phyloP scores from a whole-genome alignment of 768 basidiomycete genomes.

The Lepiota subincarnata region DNA sequence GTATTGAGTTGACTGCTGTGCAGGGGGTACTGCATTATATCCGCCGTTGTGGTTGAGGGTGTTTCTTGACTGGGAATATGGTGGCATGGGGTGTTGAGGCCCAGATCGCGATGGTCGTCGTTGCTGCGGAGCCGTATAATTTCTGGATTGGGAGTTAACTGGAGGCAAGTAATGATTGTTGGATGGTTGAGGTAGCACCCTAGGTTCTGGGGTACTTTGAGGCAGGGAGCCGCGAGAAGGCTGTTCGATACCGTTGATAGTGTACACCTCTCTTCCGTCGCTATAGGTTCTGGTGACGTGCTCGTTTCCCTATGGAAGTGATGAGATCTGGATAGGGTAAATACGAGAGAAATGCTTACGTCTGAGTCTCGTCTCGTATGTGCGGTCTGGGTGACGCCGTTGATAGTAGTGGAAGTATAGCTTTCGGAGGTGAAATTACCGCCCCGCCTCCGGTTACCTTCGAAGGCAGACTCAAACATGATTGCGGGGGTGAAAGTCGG shows the following conservation, averaged over 20 bases:
- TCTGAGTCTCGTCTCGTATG: slow-evolving; percentile 51
- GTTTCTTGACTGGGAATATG: background rate
- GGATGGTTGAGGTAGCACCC: background rate
- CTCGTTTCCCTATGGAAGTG: slow-evolving; percentile 58
- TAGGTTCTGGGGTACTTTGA: background rate
- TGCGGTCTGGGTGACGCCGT: slow-evolving; percentile 65
- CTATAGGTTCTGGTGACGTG: slow-evolving; percentile 62
- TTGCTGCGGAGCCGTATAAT: background rate
- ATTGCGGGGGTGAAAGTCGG: slow-evolving; percentile 10
- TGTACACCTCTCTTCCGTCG: slow-evolving; percentile 62
- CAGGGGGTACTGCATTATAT: background rate
- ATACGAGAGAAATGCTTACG: slow-evolving; percentile 34
- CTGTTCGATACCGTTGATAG: slow-evolving; percentile 65
- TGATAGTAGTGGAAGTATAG: slow-evolving; percentile 51
- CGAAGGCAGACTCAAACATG: slow-evolving; percentile 7
- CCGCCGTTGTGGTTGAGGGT: background rate
- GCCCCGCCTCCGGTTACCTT: slow-evolving; percentile 19
- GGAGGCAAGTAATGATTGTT: background rate
- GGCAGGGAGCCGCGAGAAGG: slow-evolving; percentile 26
- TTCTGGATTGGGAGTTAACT: slow-evolving; percentile 5
- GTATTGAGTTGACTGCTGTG: background rate
- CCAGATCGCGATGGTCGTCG: background rate
- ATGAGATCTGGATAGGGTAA: slow-evolving; percentile 10
- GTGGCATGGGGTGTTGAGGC: slow-evolving; percentile 4
- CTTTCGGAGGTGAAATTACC: slow-evolving; percentile 49